Evolutionary conservation across 202 grass and related monocot species (phyloP).

Genomic region (Schoenoplectus tabernaemontani): DNA sequence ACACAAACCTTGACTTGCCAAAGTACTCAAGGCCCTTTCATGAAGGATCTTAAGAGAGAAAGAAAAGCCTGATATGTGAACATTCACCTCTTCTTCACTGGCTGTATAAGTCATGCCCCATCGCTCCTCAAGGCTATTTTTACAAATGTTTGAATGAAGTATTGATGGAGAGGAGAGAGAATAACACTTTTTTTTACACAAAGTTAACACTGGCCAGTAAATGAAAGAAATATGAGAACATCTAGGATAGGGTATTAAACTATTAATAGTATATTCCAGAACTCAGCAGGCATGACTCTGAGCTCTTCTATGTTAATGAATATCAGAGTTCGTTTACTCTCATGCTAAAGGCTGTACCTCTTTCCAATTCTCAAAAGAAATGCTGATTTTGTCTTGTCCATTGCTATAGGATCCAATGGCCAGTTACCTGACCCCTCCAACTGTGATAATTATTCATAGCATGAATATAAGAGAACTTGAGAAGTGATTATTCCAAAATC

Average conservation of each 20-base stretch:
- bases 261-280: no score
- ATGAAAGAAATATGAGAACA: not conserved
- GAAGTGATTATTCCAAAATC: constrained; percentile 15
- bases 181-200: not conserved
- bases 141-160: constrained; percentile 17
- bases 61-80: constrained; percentile 78
- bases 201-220: not conserved
- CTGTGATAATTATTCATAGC: constrained; percentile 38
- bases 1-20: constrained; percentile 58
- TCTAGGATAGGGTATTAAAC: not conserved
- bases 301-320: not conserved
- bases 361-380: constrained; percentile 97
- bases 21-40: constrained; percentile 50
- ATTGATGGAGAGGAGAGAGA: not conserved
- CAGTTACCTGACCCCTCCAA: constrained; percentile 87
- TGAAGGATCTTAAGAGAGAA: constrained; percentile 92
- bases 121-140: constrained; percentile 64
- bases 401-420: constrained; percentile 76
- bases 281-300: not conserved
- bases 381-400: constrained; percentile 81
- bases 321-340: not conserved
- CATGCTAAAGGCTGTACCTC: constrained; percentile 49
- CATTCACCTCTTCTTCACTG: constrained; percentile 83
- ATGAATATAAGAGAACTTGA: constrained; percentile 15
- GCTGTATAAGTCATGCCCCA: constrained; percentile 52